These are phyloP conservation scores for Acanthamoeba rhysodes DNA, from an alignment of 208 protist genomes.

Conservation along the genomic window DNA sequence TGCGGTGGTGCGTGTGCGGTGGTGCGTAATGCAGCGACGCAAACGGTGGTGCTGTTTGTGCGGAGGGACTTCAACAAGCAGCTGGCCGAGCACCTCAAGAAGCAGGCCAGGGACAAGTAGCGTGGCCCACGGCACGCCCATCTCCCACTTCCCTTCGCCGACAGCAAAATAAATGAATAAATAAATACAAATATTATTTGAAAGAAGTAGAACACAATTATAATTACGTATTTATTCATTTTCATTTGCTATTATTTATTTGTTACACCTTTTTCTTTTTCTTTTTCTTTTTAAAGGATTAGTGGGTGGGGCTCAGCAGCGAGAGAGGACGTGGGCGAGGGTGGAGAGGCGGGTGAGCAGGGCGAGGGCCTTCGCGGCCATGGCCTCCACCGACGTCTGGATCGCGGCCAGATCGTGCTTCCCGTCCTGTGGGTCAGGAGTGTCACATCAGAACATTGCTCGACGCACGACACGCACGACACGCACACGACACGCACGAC, in stretches of 20 bases:
- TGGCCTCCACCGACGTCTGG: background rate
- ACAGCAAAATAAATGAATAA: background rate
- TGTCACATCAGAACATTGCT: background rate
- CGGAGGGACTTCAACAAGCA: slow-evolving; percentile 40
- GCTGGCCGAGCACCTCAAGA: slow-evolving; percentile 10
- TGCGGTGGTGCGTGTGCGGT: background rate
- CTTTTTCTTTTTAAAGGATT: too few species aligned
- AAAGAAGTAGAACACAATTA: too few species aligned
- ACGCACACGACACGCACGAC: background rate
- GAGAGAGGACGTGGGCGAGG: background rate
- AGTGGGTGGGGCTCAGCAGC: background rate
- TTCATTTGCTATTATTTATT: too few species aligned
- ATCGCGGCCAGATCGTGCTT: background rate
- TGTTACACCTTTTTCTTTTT: too few species aligned
- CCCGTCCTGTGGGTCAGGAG: background rate
- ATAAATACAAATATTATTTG: background rate
- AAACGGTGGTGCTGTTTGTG: slow-evolving; percentile 40
- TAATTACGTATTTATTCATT: too few species aligned
- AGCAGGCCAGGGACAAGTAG: slow-evolving; percentile 28
- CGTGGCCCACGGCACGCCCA: too few species aligned
- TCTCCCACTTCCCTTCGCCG: too few species aligned
- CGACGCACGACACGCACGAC: background rate
- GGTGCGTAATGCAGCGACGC: background rate
- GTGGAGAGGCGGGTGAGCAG: background rate
- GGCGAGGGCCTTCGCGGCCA: background rate